Base-by-base conservation (phyloP, 2,329 filamentous ascomycete species). In the Apiospora rasikravindrae region DNA sequence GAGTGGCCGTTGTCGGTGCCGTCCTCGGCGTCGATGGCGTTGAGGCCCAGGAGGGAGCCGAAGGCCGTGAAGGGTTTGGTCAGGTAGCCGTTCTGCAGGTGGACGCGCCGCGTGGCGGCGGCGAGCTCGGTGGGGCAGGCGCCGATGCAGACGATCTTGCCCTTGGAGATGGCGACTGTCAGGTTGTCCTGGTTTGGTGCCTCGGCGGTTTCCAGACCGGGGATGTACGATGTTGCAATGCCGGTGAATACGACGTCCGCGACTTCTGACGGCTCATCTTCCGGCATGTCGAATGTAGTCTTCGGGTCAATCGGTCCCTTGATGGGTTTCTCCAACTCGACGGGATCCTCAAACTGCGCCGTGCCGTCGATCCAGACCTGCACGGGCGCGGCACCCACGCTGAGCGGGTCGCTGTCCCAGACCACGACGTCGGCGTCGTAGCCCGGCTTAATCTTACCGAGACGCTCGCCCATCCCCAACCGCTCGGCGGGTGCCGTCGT, bases 361-460 rank as follows among this genome's bases (percentile, higher is more conserved):
- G 82, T 86, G 4, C 89, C 90, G 71, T 91, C 89, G 72, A 91
- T 91, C 87, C 88, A 91, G 1, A 91, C 88, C 78, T 91, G 89
- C 0, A 88, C 83, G 0, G 89, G 89, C 0, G 88, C 81, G 0
- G 89, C 89, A 0, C 89, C 89, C 0, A 90, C 85, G 57, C 87
- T 88, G 1, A 91, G 81, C 42, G 90, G 89, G 73, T 91, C 89
- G 57, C 87, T 89, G 75, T 91, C 89, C 89, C 89, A 91, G 11
- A 91, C 85, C 14, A 87, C 89, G 42, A 91, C 77, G 73, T 91
- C 89, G 64, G 88, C 89, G 73, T 91, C 89, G 67, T 86, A 91
- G 0, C 90, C 89, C 3, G 88, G 83, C 82, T 90, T 90, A 71
- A 91, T 80, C 77, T 90, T 91, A 70, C 90, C 90, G 7, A 91